phyloP scores from a whole-genome alignment of 2,329 filamentous ascomycete species.

The Pseudocercospora fuligena region DNA sequence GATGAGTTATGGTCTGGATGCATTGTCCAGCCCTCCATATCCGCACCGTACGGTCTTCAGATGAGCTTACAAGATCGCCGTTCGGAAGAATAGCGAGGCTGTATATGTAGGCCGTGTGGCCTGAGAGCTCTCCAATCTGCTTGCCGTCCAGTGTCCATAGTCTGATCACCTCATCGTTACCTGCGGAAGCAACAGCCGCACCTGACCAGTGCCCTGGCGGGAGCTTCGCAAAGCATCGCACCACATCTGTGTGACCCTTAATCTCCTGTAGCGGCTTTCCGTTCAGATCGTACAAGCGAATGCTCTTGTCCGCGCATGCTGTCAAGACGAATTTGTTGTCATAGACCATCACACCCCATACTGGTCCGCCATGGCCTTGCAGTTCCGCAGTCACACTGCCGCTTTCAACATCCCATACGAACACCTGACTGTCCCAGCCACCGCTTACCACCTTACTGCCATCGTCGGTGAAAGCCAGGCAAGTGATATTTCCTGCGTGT shows the following conservation, averaged over 20 bases:
- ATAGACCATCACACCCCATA: slow-evolving; percentile 90
- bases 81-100: slow-evolving; percentile 76
- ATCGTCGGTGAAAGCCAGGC: slow-evolving; percentile 76
- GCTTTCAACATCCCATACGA: slow-evolving; percentile 82
- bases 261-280: slow-evolving; percentile 69
- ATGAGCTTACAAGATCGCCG: slow-evolving; percentile 87
- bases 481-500: slow-evolving; percentile 85
- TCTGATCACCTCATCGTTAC: slow-evolving; percentile 87
- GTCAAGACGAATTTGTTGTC: slow-evolving; percentile 82
- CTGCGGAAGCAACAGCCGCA: slow-evolving; percentile 91
- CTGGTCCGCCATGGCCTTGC: slow-evolving; percentile 76
- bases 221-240: slow-evolving; percentile 86
- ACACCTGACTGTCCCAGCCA: slow-evolving; percentile 88
- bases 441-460: slow-evolving; percentile 82
- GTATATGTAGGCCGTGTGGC: slow-evolving; percentile 96
- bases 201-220: slow-evolving; percentile 75
- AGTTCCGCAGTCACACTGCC: slow-evolving; percentile 80
- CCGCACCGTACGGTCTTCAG: slow-evolving; percentile 90
- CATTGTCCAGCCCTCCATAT: slow-evolving; percentile 85
- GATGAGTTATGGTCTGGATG: slow-evolving; percentile 94
- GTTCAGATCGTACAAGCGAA: slow-evolving; percentile 76
- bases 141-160: slow-evolving; percentile 83
- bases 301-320: slow-evolving; percentile 80
- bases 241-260: slow-evolving; percentile 76
- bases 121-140: slow-evolving; percentile 75